Evolutionary conservation across 176 grass and related monocot species (phyloP).

Genomic region (Eleusine indica): DNA sequence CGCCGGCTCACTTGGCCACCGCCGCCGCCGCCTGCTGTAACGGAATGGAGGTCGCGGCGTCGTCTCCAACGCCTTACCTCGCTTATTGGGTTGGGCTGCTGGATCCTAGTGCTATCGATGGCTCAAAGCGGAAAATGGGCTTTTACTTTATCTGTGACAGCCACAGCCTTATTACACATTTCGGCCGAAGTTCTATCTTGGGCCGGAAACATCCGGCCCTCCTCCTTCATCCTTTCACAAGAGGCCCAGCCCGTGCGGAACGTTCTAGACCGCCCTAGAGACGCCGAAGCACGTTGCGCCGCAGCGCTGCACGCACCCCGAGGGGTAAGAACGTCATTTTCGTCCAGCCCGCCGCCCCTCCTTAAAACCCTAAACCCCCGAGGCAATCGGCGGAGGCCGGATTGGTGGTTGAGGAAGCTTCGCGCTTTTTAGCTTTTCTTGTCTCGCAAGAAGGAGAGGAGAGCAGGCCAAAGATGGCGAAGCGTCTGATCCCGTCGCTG

Average conservation of each 20-base stretch:
- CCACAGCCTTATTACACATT: not conserved
- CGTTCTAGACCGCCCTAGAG: conserved; percentile 31
- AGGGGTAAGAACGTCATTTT: conserved; percentile 51
- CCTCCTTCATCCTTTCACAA: not conserved
- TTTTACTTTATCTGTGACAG: not conserved
- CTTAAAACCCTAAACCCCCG: conserved; percentile 60
- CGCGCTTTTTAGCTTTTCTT: conserved; percentile 38
- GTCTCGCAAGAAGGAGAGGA: conserved; percentile 39
- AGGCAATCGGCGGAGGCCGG: not conserved
- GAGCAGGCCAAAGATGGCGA: conserved; percentile 56
- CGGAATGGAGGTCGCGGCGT: conserved; percentile 23
- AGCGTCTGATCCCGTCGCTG: conserved; percentile 76
- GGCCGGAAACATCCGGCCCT: not conserved
- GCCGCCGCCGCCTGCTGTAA: conserved; percentile 6
- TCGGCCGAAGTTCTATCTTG: not conserved
- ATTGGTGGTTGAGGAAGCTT: conserved; percentile 22
- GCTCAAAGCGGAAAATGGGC: not conserved
- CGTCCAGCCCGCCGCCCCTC: not conserved
- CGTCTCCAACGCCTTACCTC: not conserved
- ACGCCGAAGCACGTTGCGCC: conserved; percentile 28
- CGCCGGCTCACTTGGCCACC: not conserved
- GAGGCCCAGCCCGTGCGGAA: conserved; percentile 8
- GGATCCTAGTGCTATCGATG: not conserved
- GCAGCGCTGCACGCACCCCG: not conserved
- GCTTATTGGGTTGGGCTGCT: not conserved